Base-by-base conservation (phyloP, 225 moss, liverwort and hornwort genomes). In the Ulota crispa region DNA sequence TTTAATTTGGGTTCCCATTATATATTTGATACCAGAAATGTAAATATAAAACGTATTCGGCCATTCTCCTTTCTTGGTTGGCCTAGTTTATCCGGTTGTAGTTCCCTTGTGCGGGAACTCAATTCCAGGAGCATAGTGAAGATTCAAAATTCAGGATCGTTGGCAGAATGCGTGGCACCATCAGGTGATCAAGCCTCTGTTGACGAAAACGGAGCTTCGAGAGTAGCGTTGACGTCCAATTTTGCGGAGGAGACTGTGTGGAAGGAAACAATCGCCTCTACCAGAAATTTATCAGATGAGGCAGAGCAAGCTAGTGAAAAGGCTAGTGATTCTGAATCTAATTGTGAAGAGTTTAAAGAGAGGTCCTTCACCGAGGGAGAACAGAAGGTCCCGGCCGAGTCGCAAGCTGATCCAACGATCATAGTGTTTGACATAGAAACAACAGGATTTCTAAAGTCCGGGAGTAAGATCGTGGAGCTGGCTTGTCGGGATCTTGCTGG, bases 391-490 rank as follows among this genome's bases (percentile, higher is more conserved):
- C 74, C 77, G 13, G 16, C 30, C 28, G 74, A 77, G 65, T 55
- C 69, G 27, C 83, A 72, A 87, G 63, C 23, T 30, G 87, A 91
- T 63, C 89, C 91, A 80, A 93, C 93, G 56, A 89, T 99, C 30
- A 93, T 99, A 77, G 95, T 94, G 39, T 99, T 99, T 80, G 98
- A 99, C 78, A 93, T 99, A 75, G 98, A 99, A 73, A 99, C 98
- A 56, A 99, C 95, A 81, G 98, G 98, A 69, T 92, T 95, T 78
- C 85, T 91, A n/a, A 93, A 54, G 50, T 77, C 77, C 37, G 81
- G 73, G 73, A 92, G 24, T 86, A 98, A 92, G 82, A 99, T 99
- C 18, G 88, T 99, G 61, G 98, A 99, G 86, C 89, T 99, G 69
- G 98, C 98, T 66, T 94, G 94, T 80, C 98, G 98, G 52, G 98